Conservation (phyloP, 371 early-diverging fungal genomes). For the Choanephora cucurbitarum region DNA sequence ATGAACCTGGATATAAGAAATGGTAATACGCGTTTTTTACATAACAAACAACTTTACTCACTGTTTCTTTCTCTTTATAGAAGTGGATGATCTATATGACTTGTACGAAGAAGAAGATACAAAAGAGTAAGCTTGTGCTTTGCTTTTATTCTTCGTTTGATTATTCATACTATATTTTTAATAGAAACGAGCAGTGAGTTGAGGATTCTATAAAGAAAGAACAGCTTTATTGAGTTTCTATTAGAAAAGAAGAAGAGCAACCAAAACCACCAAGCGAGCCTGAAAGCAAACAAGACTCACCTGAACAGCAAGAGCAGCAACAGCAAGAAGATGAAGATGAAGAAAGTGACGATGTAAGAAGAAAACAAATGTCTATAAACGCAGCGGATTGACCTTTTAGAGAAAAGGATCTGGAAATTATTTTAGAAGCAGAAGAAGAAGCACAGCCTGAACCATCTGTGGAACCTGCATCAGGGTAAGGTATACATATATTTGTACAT, state of each 20-base stretch:
- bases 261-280: constrained; percentile 14
- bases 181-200: constrained; percentile 21
- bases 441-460: constrained; percentile 17
- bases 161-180: constrained; percentile 1
- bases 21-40: constrained; percentile 6
- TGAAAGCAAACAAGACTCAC: not conserved
- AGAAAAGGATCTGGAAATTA: constrained; percentile 68
- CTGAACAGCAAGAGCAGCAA: constrained; percentile 22
- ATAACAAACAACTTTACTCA: too few species aligned
- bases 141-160: not conserved
- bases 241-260: constrained; percentile 21
- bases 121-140: constrained; percentile 20
- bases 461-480: constrained; percentile 23
- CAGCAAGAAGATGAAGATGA: constrained; percentile 43
- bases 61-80: too few species aligned
- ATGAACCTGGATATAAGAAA: constrained; percentile 9
- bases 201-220: not conserved
- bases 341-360: constrained; percentile 55
- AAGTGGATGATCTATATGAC: constrained; percentile 27
- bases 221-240: not conserved
- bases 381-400: too few species aligned
- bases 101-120: constrained; percentile 23
- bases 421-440: constrained; percentile 58
- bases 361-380: too few species aligned
- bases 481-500: not conserved